Base-by-base conservation (phyloP, 306 rosid genomes). In the Dryas alaskensis region DNA sequence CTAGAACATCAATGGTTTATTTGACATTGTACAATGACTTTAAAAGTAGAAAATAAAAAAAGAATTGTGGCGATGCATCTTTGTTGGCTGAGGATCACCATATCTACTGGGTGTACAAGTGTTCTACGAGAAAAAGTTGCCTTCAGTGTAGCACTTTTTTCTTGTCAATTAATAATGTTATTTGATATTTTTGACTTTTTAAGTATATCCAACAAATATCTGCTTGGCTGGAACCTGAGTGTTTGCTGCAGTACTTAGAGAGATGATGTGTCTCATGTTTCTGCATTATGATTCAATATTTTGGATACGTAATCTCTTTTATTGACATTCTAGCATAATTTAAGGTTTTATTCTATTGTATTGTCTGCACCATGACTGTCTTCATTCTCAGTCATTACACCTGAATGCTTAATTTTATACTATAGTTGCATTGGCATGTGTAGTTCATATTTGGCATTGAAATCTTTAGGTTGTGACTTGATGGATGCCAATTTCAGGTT, bases 1-100 rank as follows among this genome's bases (percentile, higher is more conserved):
- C 68, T 63, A 2, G 25, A 69, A 65, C 54, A 60, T 66, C 51
- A 57, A 37, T 61, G 37, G 60, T 52, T 65, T 52, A 22, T 47
- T 74, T 58, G 63, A 77, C 37, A 16, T 67, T 72, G 63, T 63
- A 40, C 55, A 59, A 11, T 73, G 67, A 31, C 45, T 55, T 67
- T 43, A 44, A 75, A 54, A 66, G 67, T 11, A 7, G 22, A 51
- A 39, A 44, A 54, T 17, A 6, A 17, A 14, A 37, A 16, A 8
- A 67, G 48, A n/a, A 27, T 11, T 10, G 57, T 54, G 22, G 27
- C 3, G 1, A 45, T 42, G 57, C 19, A 27, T 43, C 72, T 54
- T 16, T 45, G 4, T 31, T 31, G 17, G 31, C 65, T 11, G 17
- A 31, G 65, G 65, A 60, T 31, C 44, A 60, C 65, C 17, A 2